A percentile compares a stretch with the other conserved stretches of the same genome.
phyloP scores from a whole-genome alignment of 2,329 filamentous ascomycete species.

The Diaporthe caulivora region DNA sequence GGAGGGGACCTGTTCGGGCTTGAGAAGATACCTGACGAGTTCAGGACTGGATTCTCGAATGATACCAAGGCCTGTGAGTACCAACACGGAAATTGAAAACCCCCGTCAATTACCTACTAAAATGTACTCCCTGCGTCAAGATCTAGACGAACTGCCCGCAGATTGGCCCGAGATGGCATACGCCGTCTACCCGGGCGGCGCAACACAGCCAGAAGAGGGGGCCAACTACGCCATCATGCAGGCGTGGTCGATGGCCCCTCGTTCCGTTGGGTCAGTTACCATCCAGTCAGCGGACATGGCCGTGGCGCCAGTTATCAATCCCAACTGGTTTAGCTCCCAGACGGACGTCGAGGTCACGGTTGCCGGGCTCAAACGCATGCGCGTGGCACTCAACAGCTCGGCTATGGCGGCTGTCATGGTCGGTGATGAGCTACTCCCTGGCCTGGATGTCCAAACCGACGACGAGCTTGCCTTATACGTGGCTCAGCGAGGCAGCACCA shows the following conservation, averaged over 20 bases:
- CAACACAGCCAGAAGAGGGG: not conserved
- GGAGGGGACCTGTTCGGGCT: conserved; percentile 18
- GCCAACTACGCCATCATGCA: conserved; percentile 23
- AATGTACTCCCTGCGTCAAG: not conserved
- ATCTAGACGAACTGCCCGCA: conserved; percentile 6
- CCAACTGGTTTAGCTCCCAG: conserved; percentile 50
- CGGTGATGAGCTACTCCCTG: conserved; percentile 50
- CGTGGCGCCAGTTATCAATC: conserved; percentile 51
- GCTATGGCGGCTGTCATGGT: conserved; percentile 41
- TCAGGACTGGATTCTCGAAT: conserved; percentile 6
- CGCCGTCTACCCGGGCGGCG: not conserved
- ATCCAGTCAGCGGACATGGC: conserved; percentile 8
- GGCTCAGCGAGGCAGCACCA: conserved; percentile 41
- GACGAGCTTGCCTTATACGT: conserved; percentile 41
- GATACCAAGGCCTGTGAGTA: conserved; percentile 27
- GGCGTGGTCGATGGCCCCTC: not conserved
- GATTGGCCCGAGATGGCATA: conserved; percentile 34
- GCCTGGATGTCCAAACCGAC: conserved; percentile 50
- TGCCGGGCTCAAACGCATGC: conserved; percentile 45
- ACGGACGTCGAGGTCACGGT: conserved; percentile 22
- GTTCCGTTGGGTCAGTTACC: not conserved
- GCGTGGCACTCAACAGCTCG: not conserved
- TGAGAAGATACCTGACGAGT: conserved; percentile 10
- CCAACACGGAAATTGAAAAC: not conserved
- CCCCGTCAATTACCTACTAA: not conserved